Evolutionary conservation across 1,284 basidiomycete genomes (phyloP).

Genomic region (Leccinum pallidistipes): DNA sequence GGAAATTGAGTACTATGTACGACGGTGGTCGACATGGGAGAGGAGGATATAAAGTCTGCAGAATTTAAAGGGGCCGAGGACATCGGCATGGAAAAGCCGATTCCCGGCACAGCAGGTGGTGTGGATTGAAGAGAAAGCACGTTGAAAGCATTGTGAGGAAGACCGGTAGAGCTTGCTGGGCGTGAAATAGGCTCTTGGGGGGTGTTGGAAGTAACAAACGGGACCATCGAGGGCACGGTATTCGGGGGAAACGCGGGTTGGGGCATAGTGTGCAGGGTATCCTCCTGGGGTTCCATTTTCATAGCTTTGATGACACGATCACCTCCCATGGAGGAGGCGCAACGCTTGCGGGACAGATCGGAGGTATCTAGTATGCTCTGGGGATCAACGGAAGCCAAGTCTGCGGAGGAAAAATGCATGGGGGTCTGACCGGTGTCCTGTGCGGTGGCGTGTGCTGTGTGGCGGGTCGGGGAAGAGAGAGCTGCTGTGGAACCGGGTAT

Average conservation of each 20-base stretch:
- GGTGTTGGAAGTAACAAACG: constrained; percentile 32
- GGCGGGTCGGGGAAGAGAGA: constrained; percentile 21
- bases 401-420: constrained; percentile 24
- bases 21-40: constrained; percentile 22
- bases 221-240: constrained; percentile 16
- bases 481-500: constrained; percentile 13
- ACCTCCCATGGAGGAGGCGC: constrained; percentile 61
- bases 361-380: constrained; percentile 27
- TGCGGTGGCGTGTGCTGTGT: constrained; percentile 11
- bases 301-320: constrained; percentile 61
- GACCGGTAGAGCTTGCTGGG: constrained; percentile 43
- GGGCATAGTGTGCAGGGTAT: constrained; percentile 36
- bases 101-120: constrained; percentile 22
- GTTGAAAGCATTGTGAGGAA: constrained; percentile 28
- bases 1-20: constrained; percentile 27
- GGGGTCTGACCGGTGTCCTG: constrained; percentile 24
- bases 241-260: constrained; percentile 32
- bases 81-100: constrained; percentile 22
- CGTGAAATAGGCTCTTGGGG: constrained; percentile 41
- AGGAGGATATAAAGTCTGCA: constrained; percentile 28
- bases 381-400: constrained; percentile 22
- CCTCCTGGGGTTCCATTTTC: constrained; percentile 69
- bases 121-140: constrained; percentile 26
- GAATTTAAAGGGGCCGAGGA: constrained; percentile 22
- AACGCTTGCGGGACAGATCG: constrained; percentile 57